Percentiles rank a stretch among this genome's conserved stretches.
phyloP scores from a whole-genome alignment of 306 rosid species.

The Ammopiptanthus mongolicus region DNA sequence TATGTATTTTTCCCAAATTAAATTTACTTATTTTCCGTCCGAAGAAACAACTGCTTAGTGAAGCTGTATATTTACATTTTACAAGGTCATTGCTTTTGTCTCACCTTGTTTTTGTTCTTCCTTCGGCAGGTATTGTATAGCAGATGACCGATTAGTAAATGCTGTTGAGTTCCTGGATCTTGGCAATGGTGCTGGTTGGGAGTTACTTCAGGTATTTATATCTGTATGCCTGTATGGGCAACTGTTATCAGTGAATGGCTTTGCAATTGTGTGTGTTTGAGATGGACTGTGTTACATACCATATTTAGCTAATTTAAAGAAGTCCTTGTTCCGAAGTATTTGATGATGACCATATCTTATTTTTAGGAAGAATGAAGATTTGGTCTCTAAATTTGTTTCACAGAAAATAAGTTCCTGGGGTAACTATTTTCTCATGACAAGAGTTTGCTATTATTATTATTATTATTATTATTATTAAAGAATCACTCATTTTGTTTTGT shows the following conservation, averaged over 20 bases:
- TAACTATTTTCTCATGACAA: neutral
- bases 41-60: neutral
- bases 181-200: constrained; percentile 91
- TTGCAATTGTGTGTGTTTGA: neutral
- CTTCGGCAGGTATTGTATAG: constrained; percentile 67
- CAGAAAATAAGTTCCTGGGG: neutral
- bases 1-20: neutral
- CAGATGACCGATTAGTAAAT: constrained; percentile 61
- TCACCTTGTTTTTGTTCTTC: constrained; percentile 2
- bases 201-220: constrained; percentile 76
- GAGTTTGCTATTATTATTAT: neutral
- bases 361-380: neutral
- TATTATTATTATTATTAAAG: too few species aligned
- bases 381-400: neutral
- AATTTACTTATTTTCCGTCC: neutral
- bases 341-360: neutral
- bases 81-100: neutral
- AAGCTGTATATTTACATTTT: neutral
- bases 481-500: neutral
- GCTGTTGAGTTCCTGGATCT: constrained; percentile 77
- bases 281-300: neutral
- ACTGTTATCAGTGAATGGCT: neutral
- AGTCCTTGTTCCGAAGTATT: neutral
- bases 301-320: neutral
- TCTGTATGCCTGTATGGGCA: neutral